A percentile compares a stretch with the other conserved stretches of the same genome.
Conservation (phyloP, 164 flowering plant species). For the Echeveria elegans region DNA sequence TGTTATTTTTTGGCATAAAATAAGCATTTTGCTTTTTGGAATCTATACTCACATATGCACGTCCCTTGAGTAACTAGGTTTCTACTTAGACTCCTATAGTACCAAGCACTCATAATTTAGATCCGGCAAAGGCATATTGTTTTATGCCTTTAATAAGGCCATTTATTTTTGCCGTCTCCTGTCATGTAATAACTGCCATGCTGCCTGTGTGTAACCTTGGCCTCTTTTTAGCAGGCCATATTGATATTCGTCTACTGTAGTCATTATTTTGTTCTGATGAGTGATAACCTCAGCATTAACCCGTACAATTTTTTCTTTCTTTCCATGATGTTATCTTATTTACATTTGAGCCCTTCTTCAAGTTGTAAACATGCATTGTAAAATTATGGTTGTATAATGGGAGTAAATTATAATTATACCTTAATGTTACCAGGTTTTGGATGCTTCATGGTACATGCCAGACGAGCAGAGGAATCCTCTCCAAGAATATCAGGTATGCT, state of each 20-base stretch:
- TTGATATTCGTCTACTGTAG: no score
- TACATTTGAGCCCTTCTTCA: neutral
- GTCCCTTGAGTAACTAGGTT: neutral
- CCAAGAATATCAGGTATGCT: slow-evolving; percentile 86
- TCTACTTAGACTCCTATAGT: neutral
- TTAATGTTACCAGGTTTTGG: slow-evolving; percentile 54
- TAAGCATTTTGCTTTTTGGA: neutral
- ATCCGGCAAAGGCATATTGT: no score
- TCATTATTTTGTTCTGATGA: no score
- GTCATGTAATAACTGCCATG: no score
- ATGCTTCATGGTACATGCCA: slow-evolving; percentile 99
- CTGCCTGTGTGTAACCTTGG: no score
- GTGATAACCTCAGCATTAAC: no score
- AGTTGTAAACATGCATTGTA: neutral
- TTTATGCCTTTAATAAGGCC: no score
- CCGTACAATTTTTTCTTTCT: no score
- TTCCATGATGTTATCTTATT: neutral
- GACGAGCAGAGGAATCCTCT: slow-evolving; percentile 92
- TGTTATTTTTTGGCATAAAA: neutral
- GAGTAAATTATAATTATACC: neutral
- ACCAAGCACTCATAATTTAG: neutral
- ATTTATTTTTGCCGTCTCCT: no score
- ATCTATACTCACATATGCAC: neutral
- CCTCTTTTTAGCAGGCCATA: no score
- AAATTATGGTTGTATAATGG: no score